A percentile compares a stretch with the other conserved stretches of the same genome.
phyloP scores from a whole-genome alignment of 306 rosid species.

The Fragaria iinumae region DNA sequence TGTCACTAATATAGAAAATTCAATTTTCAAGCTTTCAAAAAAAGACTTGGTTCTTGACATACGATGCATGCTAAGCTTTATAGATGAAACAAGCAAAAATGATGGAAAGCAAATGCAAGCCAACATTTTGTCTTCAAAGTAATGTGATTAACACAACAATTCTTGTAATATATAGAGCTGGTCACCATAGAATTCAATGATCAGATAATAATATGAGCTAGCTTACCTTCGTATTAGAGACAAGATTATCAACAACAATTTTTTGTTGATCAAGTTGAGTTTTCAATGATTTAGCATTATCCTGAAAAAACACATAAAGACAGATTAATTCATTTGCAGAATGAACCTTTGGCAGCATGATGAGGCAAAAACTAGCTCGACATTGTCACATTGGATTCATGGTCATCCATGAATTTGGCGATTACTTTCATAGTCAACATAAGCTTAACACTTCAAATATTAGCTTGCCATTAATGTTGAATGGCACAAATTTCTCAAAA shows the following conservation, averaged over 20 bases:
- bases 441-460: no score
- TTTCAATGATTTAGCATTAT: conserved; percentile 83
- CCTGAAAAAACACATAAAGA: conserved; percentile 53
- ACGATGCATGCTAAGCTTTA: conserved; percentile 1
- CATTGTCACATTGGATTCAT: no score
- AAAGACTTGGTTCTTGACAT: background rate
- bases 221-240: conserved; percentile 84
- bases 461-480: no score
- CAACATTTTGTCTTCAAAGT: background rate
- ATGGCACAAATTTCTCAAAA: no score
- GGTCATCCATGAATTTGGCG: no score
- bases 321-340: conserved; percentile 1
- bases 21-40: background rate
- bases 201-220: conserved; percentile 1
- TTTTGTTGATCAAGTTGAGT: conserved; percentile 96
- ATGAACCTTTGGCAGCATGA: background rate
- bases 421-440: no score
- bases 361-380: background rate
- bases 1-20: background rate
- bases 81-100: background rate
- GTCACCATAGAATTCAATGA: background rate
- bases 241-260: conserved; percentile 85
- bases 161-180: background rate
- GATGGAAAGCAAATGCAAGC: background rate
- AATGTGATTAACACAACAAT: background rate